Evolutionary conservation across 2,329 filamentous ascomycete species (phyloP).

Genomic region (Hyphodiscus sp.): DNA sequence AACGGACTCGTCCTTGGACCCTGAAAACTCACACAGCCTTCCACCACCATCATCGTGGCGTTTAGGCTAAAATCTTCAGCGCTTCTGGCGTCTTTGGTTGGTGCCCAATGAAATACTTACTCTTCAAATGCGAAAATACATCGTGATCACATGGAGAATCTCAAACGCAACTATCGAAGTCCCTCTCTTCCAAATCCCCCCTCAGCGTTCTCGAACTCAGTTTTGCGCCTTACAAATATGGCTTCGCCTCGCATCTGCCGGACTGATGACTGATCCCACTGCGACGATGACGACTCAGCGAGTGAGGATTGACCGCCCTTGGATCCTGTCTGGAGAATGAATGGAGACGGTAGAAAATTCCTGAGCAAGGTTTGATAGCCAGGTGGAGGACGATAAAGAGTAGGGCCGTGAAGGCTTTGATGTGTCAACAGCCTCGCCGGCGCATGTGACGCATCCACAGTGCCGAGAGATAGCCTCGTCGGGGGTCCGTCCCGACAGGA

Average conservation of each 20-base stretch:
- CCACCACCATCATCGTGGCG: too few relatives aligned
- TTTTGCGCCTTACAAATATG: neutral
- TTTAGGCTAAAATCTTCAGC: neutral
- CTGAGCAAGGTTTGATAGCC: neutral
- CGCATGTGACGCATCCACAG: neutral
- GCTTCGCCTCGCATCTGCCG: neutral
- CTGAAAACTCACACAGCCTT: neutral
- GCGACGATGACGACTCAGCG: too few relatives aligned
- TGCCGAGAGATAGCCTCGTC: neutral
- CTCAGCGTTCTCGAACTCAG: neutral
- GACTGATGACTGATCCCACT: neutral
- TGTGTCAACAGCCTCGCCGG: neutral
- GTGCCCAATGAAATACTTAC: neutral
- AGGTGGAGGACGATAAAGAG: neutral
- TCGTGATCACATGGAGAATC: neutral
- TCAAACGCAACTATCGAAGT: neutral
- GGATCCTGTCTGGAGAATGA: neutral
- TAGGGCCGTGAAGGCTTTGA: neutral
- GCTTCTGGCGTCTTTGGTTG: neutral
- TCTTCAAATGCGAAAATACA: neutral
- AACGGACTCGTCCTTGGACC: neutral
- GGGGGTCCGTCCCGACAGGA: neutral
- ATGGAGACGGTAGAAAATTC: neutral
- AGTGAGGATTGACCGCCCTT: neutral
- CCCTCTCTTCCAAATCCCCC: neutral